Base-by-base conservation (phyloP, 352 stramenopile species). In the Phytophthora idaei region DNA sequence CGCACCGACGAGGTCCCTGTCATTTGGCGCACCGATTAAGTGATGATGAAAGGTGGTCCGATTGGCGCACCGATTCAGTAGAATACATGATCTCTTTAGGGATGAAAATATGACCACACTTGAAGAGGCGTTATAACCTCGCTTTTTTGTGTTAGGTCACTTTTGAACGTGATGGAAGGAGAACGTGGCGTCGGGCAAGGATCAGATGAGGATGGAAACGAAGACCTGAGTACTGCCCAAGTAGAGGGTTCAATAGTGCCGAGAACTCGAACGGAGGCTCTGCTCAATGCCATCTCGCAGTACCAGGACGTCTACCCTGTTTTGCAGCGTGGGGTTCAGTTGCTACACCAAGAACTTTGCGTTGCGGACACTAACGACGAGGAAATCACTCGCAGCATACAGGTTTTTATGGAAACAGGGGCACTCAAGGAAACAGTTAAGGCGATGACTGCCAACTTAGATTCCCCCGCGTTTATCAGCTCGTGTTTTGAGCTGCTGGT, bases 1-100 rank as follows among this genome's bases (percentile, higher is more conserved):
- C 87, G 98, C 28, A 99, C 98, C 7, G 98, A 99, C 80, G 96
- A 98, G 65, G 95, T 99, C 0, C 71, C 96, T 36, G 89, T 98
- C n/a, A 90, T 98, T 46, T 99, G 98, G 98, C 88, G 97, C 55
- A 77, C 78, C n/a, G 81, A 90, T 61, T 95, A 69, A 21, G 21
- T 21, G 21, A 21, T 21, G 21, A 21, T 21, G 21, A 21, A 21
- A 21, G 21, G 21, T 21, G 21, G 21, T 21, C 21, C 21, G 21
- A 21, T 46, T 99, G 98, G 98, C 88, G 97, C 55, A 77, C 78
- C n/a, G 81, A 90, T n/a, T 42, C 10, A 78, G 21, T 25, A 36
- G 10, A 39, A 49, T 39, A 41, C 5, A 15, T 53, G 14, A 21
- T 12, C n/a, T 55, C 12, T 10, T 15, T n/a, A 42, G 34, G 36